These are phyloP conservation scores for Plasmodium relictum DNA, from an alignment of 169 alveolate genomes.

Conservation along the genomic window DNA sequence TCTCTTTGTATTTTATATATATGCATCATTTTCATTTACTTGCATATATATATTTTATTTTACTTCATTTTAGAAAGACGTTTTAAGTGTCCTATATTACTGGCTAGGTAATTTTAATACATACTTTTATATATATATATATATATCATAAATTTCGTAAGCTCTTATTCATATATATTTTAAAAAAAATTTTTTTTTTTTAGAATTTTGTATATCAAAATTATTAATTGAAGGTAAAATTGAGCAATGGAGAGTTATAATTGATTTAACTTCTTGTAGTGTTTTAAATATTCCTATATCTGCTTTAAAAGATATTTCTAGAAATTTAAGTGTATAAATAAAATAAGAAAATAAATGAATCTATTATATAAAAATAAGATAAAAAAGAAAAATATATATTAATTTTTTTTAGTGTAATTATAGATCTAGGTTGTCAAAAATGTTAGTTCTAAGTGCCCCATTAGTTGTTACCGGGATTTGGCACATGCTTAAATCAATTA, in stretches of 20 bases:
- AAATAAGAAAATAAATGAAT: neutral
- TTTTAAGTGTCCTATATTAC: conserved; percentile 52
- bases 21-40: neutral
- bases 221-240: conserved; percentile 82
- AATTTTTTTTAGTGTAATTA: conserved; percentile 33
- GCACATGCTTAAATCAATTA: conserved; percentile 63
- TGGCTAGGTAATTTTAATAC: conserved; percentile 43
- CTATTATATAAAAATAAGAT: too few species aligned
- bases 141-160: neutral
- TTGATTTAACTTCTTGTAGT: conserved; percentile 82
- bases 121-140: neutral
- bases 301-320: conserved; percentile 81
- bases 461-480: conserved; percentile 57
- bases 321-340: conserved; percentile 77
- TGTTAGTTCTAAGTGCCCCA: conserved; percentile 61
- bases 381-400: neutral
- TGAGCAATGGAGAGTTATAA: conserved; percentile 86
- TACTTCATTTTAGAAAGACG: conserved; percentile 38
- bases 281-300: conserved; percentile 80
- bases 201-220: conserved; percentile 79
- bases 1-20: neutral
- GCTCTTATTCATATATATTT: neutral
- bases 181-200: conserved; percentile 43
- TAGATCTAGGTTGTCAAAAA: conserved; percentile 48
- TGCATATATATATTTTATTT: neutral